A percentile compares a stretch with the other conserved stretches of the same genome.
phyloP scores from a whole-genome alignment of 352 stramenopile genomes.

The Phytophthora capsici region DNA sequence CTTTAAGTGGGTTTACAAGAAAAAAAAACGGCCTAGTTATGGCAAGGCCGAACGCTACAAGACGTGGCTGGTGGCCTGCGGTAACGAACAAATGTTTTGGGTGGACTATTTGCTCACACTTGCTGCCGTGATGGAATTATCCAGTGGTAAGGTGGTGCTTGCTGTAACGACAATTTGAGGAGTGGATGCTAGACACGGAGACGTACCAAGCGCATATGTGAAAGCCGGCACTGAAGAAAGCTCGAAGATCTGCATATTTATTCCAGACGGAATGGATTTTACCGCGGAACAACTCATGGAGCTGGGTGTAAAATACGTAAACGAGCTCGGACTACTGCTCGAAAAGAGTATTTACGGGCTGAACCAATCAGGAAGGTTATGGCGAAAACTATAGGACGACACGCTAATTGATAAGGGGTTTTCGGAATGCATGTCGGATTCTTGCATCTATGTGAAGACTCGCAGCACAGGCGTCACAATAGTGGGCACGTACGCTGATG shows the following conservation, averaged over 20 bases:
- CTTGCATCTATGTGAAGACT: slow-evolving; percentile 32
- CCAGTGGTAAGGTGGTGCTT: slow-evolving; percentile 25
- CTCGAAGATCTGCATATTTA: slow-evolving; percentile 27
- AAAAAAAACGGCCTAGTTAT: slow-evolving; percentile 11
- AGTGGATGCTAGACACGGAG: slow-evolving; percentile 32
- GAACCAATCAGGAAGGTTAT: slow-evolving; percentile 39
- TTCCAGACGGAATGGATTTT: slow-evolving; percentile 37
- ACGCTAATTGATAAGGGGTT: slow-evolving; percentile 21
- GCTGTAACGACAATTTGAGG: slow-evolving; percentile 16
- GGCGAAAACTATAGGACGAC: slow-evolving; percentile 35
- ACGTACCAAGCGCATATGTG: slow-evolving; percentile 46
- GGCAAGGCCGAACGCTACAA: slow-evolving; percentile 32
- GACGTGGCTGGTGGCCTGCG: slow-evolving; percentile 20
- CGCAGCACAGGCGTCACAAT: slow-evolving; percentile 1
- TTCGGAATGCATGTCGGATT: slow-evolving; percentile 28
- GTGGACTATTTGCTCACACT: slow-evolving; percentile 30
- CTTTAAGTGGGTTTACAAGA: slow-evolving; percentile 43
- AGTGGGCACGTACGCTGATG: slow-evolving; percentile 38
- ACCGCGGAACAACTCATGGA: slow-evolving; percentile 14
- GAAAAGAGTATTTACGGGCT: slow-evolving; percentile 40
- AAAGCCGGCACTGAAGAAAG: slow-evolving; percentile 29
- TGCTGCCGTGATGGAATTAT: slow-evolving; percentile 38
- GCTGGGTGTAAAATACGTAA: slow-evolving; percentile 8
- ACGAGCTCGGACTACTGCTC: slow-evolving; percentile 22
- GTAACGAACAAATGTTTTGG: slow-evolving; percentile 27